phyloP scores from a whole-genome alignment of 1,284 basidiomycete genomes.

The Apiotrichum porosum region DNA sequence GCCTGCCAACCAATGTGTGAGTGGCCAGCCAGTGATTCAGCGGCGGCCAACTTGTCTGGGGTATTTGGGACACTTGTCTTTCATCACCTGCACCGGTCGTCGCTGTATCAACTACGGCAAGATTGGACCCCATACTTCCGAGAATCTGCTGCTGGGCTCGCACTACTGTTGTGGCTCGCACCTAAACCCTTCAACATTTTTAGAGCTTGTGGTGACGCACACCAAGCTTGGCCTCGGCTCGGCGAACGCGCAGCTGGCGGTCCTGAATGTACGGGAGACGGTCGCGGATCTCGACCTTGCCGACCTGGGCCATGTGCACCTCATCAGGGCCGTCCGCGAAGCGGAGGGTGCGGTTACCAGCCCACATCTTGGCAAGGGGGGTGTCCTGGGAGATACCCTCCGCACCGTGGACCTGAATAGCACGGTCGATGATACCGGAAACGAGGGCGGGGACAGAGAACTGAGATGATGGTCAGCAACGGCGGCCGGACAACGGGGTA shows the following conservation, averaged over 20 bases:
- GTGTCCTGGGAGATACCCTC: conserved; percentile 92
- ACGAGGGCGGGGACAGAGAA: conserved; percentile 90
- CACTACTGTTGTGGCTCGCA: too few relatives aligned
- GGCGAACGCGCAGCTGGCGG: conserved; percentile 9
- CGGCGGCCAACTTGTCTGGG: too few relatives aligned
- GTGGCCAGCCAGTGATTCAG: too few relatives aligned
- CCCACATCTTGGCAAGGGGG: conserved; percentile 71
- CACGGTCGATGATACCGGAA: conserved; percentile 78
- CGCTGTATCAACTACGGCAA: too few relatives aligned
- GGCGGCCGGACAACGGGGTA: too few relatives aligned
- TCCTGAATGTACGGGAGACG: conserved; percentile 12
- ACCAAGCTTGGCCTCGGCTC: conserved; percentile 6
- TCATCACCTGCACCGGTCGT: too few relatives aligned
- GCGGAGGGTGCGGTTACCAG: conserved; percentile 76
- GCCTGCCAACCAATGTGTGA: too few relatives aligned
- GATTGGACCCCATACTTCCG: too few relatives aligned
- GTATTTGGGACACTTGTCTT: too few relatives aligned
- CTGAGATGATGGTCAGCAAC: too few relatives aligned
- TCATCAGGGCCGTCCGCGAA: conserved; percentile 91
- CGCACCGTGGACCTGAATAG: conserved; percentile 91
- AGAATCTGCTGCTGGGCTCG: too few relatives aligned
- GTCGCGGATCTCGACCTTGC: conserved; percentile 69
- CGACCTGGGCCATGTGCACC: conserved; percentile 93
- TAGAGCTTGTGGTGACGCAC: conserved; percentile 5
- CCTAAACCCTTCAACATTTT: too few relatives aligned